phyloP scores from a whole-genome alignment of 108 stramenopile genomes.

The Skeletonema potamos region DNA sequence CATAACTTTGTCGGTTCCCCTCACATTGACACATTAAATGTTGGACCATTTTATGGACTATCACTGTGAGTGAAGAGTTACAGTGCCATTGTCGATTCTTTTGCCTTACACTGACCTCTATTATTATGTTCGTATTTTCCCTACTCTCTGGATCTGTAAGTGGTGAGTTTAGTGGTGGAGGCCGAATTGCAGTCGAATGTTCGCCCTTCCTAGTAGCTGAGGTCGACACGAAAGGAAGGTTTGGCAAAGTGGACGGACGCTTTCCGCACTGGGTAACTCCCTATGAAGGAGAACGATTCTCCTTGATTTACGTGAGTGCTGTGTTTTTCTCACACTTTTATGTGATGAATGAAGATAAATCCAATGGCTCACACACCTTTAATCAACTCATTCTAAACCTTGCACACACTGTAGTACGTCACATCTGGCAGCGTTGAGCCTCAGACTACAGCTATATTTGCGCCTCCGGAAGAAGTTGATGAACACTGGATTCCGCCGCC shows the following conservation, averaged over 20 bases:
- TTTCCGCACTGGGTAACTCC: slow-evolving; percentile 73
- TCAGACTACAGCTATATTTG: slow-evolving; percentile 28
- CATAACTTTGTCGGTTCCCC: slow-evolving; percentile 62
- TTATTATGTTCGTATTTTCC: background rate
- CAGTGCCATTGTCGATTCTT: background rate
- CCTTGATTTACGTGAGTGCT: slow-evolving; percentile 50
- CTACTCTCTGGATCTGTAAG: background rate
- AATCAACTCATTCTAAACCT: background rate
- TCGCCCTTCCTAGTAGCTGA: slow-evolving; percentile 46
- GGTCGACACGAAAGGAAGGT: slow-evolving; percentile 53
- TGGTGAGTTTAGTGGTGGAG: slow-evolving; percentile 45
- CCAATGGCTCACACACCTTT: background rate
- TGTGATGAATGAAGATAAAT: too few species aligned
- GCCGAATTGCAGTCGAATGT: slow-evolving; percentile 59
- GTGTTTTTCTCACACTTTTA: background rate
- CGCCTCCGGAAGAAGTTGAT: slow-evolving; percentile 1
- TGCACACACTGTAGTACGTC: slow-evolving; percentile 7
- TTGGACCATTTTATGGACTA: slow-evolving; percentile 70
- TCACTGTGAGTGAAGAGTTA: slow-evolving; percentile 41
- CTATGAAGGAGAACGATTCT: slow-evolving; percentile 54
- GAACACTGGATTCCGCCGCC: slow-evolving; percentile 17
- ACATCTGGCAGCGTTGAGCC: slow-evolving; percentile 24
- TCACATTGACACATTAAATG: slow-evolving; percentile 71
- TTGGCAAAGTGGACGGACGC: slow-evolving; percentile 73
- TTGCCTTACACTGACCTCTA: background rate